phyloP scores from a whole-genome alignment of 345 rosid species.

The Kernera saxatilis region DNA sequence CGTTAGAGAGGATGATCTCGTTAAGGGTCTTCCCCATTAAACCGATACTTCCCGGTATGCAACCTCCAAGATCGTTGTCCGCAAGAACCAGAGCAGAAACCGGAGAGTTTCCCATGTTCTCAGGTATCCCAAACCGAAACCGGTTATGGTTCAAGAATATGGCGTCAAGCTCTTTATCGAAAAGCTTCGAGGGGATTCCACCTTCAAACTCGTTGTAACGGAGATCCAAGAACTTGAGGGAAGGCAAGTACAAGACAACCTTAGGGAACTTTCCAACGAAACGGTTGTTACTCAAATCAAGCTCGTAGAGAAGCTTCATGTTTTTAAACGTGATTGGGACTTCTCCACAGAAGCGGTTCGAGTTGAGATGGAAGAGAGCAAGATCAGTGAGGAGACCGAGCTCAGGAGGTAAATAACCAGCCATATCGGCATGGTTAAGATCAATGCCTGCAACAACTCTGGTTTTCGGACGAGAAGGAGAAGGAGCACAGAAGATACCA shows the following conservation, averaged over 20 bases:
- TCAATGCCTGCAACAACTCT: conserved; percentile 64
- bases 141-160: conserved; percentile 60
- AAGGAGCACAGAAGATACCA: conserved; percentile 55
- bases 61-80: conserved; percentile 69
- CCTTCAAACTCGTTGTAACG: conserved; percentile 79
- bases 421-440: conserved; percentile 70
- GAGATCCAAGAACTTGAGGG: conserved; percentile 61
- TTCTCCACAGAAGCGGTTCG: conserved; percentile 61
- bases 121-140: conserved; percentile 53
- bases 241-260: conserved; percentile 46
- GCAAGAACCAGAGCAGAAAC: conserved; percentile 66
- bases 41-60: conserved; percentile 64
- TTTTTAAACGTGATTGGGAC: conserved; percentile 45
- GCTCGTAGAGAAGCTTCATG: conserved; percentile 58
- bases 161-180: conserved; percentile 61
- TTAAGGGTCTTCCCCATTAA: conserved; percentile 56
- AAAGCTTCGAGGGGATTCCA: conserved; percentile 46
- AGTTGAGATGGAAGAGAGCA: conserved; percentile 66
- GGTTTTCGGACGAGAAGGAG: conserved; percentile 28
- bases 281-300: conserved; percentile 69
- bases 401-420: conserved; percentile 57
- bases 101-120: conserved; percentile 67
- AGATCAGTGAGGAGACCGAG: conserved; percentile 65
- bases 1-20: conserved; percentile 63
- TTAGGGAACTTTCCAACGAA: conserved; percentile 61